phyloP scores from a whole-genome alignment of 73 alveolate genomes.

The Paramecium primaurelia region DNA sequence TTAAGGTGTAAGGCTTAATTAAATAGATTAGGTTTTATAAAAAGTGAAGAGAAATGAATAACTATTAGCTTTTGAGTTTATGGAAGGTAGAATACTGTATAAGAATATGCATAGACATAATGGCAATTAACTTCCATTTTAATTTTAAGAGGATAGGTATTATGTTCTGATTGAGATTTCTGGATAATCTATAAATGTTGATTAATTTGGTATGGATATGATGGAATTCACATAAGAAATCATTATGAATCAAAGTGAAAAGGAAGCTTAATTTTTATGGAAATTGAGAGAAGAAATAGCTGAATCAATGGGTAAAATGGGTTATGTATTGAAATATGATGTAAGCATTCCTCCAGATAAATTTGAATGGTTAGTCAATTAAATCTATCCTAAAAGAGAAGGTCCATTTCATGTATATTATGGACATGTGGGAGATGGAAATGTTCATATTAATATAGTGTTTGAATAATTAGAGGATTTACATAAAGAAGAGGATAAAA shows the following conservation, averaged over 20 bases:
- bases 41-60: constrained; percentile 65
- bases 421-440: constrained; percentile 65
- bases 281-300: constrained; percentile 54
- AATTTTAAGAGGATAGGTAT: constrained; percentile 44
- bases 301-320: constrained; percentile 42
- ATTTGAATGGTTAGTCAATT: constrained; percentile 38
- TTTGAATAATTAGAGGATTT: constrained; percentile 13
- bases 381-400: constrained; percentile 23
- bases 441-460: constrained; percentile 40
- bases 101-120: background rate
- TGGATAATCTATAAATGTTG: constrained; percentile 47
- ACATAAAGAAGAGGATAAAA: constrained; percentile 26
- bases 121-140: constrained; percentile 52
- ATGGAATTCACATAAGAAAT: constrained; percentile 2
- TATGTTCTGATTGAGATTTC: constrained; percentile 71
- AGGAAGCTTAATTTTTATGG: constrained; percentile 31
- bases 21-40: background rate
- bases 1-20: constrained; percentile 10
- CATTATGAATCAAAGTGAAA: background rate
- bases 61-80: constrained; percentile 72
- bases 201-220: background rate
- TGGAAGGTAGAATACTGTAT: constrained; percentile 64
- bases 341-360: constrained; percentile 54
- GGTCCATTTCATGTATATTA: constrained; percentile 3
- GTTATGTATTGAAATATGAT: constrained; percentile 51